Evolutionary conservation across 2,329 filamentous ascomycete species (phyloP).

Genomic region (Periconia sp.): DNA sequence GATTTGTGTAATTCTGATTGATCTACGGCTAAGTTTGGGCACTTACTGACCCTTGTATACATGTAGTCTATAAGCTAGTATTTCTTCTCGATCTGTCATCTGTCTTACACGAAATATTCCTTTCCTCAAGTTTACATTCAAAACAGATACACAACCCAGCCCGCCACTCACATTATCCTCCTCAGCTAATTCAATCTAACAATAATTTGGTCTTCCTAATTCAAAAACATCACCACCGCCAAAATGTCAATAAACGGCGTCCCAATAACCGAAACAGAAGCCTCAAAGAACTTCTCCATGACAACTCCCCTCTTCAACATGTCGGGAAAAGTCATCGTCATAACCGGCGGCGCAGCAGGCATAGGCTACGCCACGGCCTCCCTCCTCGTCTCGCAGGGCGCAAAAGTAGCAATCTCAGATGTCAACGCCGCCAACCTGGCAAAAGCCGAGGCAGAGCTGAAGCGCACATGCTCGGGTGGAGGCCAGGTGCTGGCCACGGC

Average conservation of each 20-base stretch:
- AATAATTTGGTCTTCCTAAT: background rate
- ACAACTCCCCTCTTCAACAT: slow-evolving; percentile 19
- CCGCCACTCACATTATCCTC: no score
- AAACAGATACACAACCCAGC: no score
- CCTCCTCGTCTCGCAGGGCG: slow-evolving; percentile 42
- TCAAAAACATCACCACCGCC: slow-evolving; percentile 1
- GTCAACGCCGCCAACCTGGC: slow-evolving; percentile 35
- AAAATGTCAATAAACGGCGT: slow-evolving; percentile 18
- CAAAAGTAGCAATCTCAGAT: slow-evolving; percentile 48
- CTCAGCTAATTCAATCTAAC: no score
- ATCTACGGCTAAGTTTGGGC: no score
- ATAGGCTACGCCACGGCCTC: slow-evolving; percentile 46
- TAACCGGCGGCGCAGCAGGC: slow-evolving; percentile 47
- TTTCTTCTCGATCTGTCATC: no score
- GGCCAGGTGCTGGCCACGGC: slow-evolving; percentile 9
- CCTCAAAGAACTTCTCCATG: slow-evolving; percentile 10
- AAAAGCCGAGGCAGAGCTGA: slow-evolving; percentile 7
- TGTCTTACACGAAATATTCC: no score
- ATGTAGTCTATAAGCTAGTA: no score
- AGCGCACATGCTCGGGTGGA: slow-evolving; percentile 1
- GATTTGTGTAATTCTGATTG: no score
- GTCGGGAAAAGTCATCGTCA: slow-evolving; percentile 20
- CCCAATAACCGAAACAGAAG: slow-evolving; percentile 11
- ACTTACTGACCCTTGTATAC: no score
- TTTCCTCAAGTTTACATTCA: no score